Percentiles rank a stretch among this genome's conserved stretches.
These are phyloP conservation scores for Chrysanthemum seticuspe DNA, from an alignment of 129 eudicot species.

Conservation along the genomic window DNA sequence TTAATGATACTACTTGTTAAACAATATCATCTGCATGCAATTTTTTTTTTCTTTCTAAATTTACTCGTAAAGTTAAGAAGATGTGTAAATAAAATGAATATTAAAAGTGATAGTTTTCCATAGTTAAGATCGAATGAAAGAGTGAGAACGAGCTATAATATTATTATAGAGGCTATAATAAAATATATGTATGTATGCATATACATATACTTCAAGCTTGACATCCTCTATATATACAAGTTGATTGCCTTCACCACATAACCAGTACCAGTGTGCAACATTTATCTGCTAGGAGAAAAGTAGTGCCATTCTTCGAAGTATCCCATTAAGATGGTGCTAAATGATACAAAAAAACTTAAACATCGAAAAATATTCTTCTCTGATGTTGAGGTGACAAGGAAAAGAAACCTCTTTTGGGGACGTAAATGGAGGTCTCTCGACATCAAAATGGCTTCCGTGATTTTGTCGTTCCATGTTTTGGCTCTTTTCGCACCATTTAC, in stretches of 20 bases:
- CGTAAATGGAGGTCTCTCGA: conserved; percentile 67
- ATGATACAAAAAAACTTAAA: neutral
- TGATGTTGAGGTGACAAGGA: conserved; percentile 56
- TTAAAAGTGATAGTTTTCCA: too few relatives aligned
- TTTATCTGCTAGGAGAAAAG: neutral
- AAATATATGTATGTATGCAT: neutral
- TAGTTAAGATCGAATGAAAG: too few relatives aligned
- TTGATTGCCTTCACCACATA: conserved; percentile 4
- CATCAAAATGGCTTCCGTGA: conserved; percentile 36
- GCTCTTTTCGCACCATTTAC: conserved; percentile 67
- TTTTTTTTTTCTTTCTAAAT: too few relatives aligned
- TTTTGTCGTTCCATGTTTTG: conserved; percentile 50
- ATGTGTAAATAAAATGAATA: too few relatives aligned
- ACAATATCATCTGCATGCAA: too few relatives aligned
- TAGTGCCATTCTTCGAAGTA: neutral
- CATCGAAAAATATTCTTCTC: conserved; percentile 47
- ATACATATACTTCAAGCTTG: neutral
- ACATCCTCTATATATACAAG: conserved; percentile 32
- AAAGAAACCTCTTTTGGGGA: conserved; percentile 44
- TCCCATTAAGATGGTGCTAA: conserved; percentile 18
- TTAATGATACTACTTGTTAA: too few relatives aligned
- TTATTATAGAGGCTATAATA: too few relatives aligned
- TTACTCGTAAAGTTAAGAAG: too few relatives aligned
- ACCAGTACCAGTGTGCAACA: neutral
- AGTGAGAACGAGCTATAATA: too few relatives aligned